Conservation (phyloP, 225 moss, liverwort and hornwort genomes). For the Neckera pumila region DNA sequence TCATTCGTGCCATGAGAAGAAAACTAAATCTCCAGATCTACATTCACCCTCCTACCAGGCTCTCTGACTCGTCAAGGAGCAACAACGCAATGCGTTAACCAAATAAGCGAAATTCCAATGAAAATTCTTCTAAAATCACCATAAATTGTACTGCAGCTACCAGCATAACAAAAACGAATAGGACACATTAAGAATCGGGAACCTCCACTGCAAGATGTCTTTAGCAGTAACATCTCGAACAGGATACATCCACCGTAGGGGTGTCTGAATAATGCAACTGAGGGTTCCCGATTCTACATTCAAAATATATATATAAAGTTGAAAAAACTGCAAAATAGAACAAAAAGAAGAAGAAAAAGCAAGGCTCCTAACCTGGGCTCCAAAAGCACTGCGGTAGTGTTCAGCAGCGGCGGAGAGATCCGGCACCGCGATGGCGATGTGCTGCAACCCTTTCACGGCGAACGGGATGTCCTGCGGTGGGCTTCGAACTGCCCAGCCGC, state of each 20-base stretch:
- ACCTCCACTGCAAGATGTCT: not conserved
- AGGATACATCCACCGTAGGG: not conserved
- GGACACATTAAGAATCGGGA: not conserved
- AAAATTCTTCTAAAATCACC: not conserved
- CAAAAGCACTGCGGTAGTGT: slow-evolving; percentile 70
- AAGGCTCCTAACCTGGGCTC: slow-evolving; percentile 51
- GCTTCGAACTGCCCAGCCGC: slow-evolving; percentile 38
- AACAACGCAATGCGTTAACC: not conserved
- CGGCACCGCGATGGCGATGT: slow-evolving; percentile 82
- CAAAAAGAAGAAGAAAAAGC: not conserved
- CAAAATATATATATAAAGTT: too few species aligned
- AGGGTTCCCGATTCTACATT: not conserved
- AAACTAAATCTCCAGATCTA: not conserved
- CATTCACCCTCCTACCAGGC: not conserved
- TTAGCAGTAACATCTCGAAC: not conserved
- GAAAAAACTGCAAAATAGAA: not conserved
- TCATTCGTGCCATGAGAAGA: not conserved
- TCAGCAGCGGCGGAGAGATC: slow-evolving; percentile 67
- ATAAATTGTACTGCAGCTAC: not conserved
- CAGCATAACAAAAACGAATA: not conserved
- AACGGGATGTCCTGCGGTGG: slow-evolving; percentile 75
- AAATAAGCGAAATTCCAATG: not conserved
- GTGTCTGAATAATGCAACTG: not conserved
- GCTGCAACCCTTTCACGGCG: slow-evolving; percentile 64
- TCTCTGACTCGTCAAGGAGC: not conserved